These are phyloP conservation scores for Didymella sp. DNA, from an alignment of 2,329 filamentous ascomycete species.

Conservation along the genomic window DNA sequence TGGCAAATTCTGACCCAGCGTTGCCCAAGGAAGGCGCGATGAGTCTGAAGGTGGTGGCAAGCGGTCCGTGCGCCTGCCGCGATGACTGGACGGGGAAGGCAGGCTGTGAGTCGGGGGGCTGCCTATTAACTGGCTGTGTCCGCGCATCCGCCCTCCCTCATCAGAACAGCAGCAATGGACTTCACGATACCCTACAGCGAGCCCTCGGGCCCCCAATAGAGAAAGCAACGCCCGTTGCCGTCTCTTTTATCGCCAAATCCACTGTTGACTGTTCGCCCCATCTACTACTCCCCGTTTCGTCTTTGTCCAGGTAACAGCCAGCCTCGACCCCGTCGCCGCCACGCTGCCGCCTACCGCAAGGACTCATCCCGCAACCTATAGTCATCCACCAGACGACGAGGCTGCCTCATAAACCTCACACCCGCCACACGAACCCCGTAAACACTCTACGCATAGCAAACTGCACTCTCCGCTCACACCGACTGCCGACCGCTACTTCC, in stretches of 20 bases:
- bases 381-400: slow-evolving; percentile 28
- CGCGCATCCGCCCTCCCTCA: slow-evolving; percentile 36
- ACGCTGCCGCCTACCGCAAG: slow-evolving; percentile 39
- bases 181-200: slow-evolving; percentile 42
- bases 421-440: slow-evolving; percentile 9
- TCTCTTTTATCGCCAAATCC: slow-evolving; percentile 29
- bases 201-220: slow-evolving; percentile 44
- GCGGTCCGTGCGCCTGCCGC: slow-evolving; percentile 28
- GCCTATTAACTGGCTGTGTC: slow-evolving; percentile 40
- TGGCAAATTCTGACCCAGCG: slow-evolving; percentile 18
- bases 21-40: slow-evolving; percentile 22
- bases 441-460: background rate
- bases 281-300: slow-evolving; percentile 24
- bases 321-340: slow-evolving; percentile 37
- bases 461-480: slow-evolving; percentile 23
- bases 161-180: slow-evolving; percentile 45
- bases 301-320: slow-evolving; percentile 38
- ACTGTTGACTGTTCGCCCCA: slow-evolving; percentile 24
- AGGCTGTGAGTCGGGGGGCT: slow-evolving; percentile 29
- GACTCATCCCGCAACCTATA: slow-evolving; percentile 29
- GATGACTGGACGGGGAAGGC: slow-evolving; percentile 29
- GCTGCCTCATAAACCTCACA: slow-evolving; percentile 22
- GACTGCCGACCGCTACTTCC: slow-evolving; percentile 40
- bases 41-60: slow-evolving; percentile 38
- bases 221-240: slow-evolving; percentile 24